Evolutionary conservation across 164 flowering plant genomes (phyloP).

Genomic region (Aristolochia californica): DNA sequence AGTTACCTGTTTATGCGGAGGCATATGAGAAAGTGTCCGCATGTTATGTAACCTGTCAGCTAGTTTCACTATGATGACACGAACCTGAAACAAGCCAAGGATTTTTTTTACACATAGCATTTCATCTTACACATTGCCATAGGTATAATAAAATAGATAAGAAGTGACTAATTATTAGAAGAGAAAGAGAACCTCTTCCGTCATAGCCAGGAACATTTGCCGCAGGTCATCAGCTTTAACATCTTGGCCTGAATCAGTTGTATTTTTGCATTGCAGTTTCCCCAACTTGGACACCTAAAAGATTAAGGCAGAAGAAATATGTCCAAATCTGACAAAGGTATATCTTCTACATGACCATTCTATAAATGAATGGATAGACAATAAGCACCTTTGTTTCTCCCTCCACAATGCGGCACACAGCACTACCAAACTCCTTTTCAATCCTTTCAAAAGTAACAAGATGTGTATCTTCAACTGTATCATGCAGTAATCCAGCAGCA

Average conservation of each 20-base stretch:
- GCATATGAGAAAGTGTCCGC: constrained; percentile 98
- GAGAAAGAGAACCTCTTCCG: constrained; percentile 63
- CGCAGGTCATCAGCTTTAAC: constrained; percentile 96
- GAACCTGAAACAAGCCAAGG: constrained; percentile 46
- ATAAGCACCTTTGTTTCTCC: constrained; percentile 89
- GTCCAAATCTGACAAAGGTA: background rate
- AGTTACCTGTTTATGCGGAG: constrained; percentile 86
- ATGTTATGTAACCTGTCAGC: constrained; percentile 99
- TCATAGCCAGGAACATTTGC: constrained; percentile 99
- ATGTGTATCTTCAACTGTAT: constrained; percentile 97
- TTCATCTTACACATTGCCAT: background rate
- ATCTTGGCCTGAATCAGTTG: constrained; percentile 67
- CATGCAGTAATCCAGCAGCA: constrained; percentile 96
- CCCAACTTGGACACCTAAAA: constrained; percentile 93
- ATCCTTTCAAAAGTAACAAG: constrained; percentile 90
- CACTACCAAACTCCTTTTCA: constrained; percentile 81
- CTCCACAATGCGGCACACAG: constrained; percentile 93
- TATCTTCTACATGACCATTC: background rate
- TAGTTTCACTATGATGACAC: constrained; percentile 94
- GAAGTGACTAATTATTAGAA: background rate
- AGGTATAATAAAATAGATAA: background rate
- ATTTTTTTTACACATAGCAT: background rate
- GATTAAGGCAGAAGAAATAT: constrained; percentile 2
- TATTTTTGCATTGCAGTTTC: constrained; percentile 64
- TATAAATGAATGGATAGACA: background rate